Percentiles rank a stretch among this genome's conserved stretches.
These are phyloP conservation scores for Ehretia macrophylla DNA, from an alignment of 257 asterid species.

Conservation along the genomic window DNA sequence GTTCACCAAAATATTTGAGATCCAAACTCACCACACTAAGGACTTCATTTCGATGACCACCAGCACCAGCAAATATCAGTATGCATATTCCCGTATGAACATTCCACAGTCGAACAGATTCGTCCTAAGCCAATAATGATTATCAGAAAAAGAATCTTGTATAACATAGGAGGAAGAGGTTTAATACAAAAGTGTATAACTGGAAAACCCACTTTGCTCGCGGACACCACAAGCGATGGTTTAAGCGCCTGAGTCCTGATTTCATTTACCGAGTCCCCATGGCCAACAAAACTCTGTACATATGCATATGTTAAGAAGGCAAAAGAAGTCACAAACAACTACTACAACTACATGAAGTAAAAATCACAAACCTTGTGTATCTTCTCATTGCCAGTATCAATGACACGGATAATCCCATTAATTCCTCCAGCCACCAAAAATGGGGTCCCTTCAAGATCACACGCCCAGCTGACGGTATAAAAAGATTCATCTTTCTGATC, in stretches of 20 bases:
- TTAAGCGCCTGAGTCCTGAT: slow-evolving; percentile 84
- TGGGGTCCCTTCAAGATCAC: slow-evolving; percentile 77
- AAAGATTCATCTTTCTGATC: slow-evolving; percentile 97
- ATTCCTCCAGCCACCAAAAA: slow-evolving; percentile 89
- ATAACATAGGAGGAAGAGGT: background rate
- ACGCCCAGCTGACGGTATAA: slow-evolving; percentile 98
- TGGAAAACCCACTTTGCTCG: slow-evolving; percentile 71
- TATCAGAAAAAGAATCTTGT: background rate
- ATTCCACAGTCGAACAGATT: slow-evolving; percentile 97
- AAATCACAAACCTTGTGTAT: slow-evolving; percentile 57
- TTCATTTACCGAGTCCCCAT: slow-evolving; percentile 94
- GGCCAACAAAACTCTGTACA: slow-evolving; percentile 89
- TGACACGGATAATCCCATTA: slow-evolving; percentile 81
- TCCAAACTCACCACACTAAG: slow-evolving; percentile 78
- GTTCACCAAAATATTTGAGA: background rate
- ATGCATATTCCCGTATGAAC: slow-evolving; percentile 97
- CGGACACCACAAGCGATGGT: slow-evolving; percentile 91
- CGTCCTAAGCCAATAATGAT: slow-evolving; percentile 53
- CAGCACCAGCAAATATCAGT: slow-evolving; percentile 98
- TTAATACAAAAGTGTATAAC: slow-evolving; percentile 3
- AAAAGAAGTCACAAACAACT: background rate
- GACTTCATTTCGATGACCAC: slow-evolving; percentile 99
- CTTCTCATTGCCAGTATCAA: slow-evolving; percentile 88
- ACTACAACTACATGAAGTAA: slow-evolving; percentile 1
- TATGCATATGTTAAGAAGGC: too few relatives aligned